Evolutionary conservation across 2,329 filamentous ascomycete genomes (phyloP), one percentile per base, ranked within the genome.

Genomic region (Fusarium secorum): DNA sequence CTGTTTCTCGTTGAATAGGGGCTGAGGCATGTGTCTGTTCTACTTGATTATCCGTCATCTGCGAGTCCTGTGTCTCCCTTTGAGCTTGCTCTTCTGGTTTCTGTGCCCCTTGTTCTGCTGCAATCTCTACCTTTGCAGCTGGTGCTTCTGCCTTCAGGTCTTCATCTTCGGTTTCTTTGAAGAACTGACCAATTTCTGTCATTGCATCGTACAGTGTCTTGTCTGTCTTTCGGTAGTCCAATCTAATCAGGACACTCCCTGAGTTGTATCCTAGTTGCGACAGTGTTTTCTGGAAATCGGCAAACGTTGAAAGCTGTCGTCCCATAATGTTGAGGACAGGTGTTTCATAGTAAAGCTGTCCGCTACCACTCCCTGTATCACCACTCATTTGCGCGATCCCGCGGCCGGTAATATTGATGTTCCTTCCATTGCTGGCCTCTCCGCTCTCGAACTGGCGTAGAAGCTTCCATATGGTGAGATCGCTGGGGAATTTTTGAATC

Each of bases 401-500:
- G 66, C 95, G 87, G 18, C 91, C 94, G 1, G 96, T 98, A 74
- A 99, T 88, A 79, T 98, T 98, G 72, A 93, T 83, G 60, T 85
- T 88, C 58, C 82, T 85, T 13, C 86, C 86, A 62, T 85, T 85
- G 52, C 85, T 89, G n/a, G 88, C 88, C 28, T 88, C 87, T 36
- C 88, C 90, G 70, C 91, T 91, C 81, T 99, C 96, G 72, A 98
- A 97, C 78, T 96, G 93, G 65, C 96, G 91, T 61, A 99, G 79
- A 32, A 98, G 85, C 73, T 94, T 88, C 96, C 96, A 99, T 80
- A 99, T 79, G 22, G 94, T 93, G 38, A 93, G 93, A 72, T 93
- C 92, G 79, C 93, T 97, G 3, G 95, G 90, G 67, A 98, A 94
- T 78, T 96, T 97, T 78, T 96, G 91, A 60, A 90, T 89, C 42